phyloP scores from a whole-genome alignment of 2,329 filamentous ascomycete genomes.

The Hymenoscyphus infarciens region DNA sequence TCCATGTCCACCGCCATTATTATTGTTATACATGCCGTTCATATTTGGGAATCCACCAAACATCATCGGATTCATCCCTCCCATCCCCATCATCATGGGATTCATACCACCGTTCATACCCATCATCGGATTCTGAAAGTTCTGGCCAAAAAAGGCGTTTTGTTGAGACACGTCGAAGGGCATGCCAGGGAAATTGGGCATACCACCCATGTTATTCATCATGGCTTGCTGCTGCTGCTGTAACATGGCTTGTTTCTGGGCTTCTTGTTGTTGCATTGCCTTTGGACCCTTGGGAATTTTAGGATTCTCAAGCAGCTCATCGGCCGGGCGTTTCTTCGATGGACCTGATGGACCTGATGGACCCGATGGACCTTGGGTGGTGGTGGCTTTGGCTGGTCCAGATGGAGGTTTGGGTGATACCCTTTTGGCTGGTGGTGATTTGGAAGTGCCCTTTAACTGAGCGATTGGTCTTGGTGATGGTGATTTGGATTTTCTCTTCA shows the following conservation, averaged over 20 bases:
- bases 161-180: conserved; percentile 28
- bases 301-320: conserved; percentile 63
- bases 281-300: conserved; percentile 63
- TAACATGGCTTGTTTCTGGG: conserved; percentile 43
- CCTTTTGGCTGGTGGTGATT: conserved; percentile 34
- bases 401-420: conserved; percentile 35
- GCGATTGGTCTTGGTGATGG: conserved; percentile 34
- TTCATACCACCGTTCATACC: conserved; percentile 40
- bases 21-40: conserved; percentile 33
- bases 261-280: conserved; percentile 54
- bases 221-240: conserved; percentile 43
- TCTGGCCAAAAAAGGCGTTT: conserved; percentile 25
- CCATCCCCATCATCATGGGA: conserved; percentile 25
- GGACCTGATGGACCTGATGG: neutral
- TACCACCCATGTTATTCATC: conserved; percentile 39
- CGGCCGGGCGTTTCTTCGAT: conserved; percentile 76
- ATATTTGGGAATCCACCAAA: conserved; percentile 40
- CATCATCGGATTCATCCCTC: conserved; percentile 32
- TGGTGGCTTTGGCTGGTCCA: conserved; percentile 32
- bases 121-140: conserved; percentile 30
- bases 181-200: conserved; percentile 35
- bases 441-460: conserved; percentile 32
- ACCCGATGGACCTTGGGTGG: conserved; percentile 1
- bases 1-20: conserved; percentile 1
- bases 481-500: conserved; percentile 37